Base-by-base conservation (phyloP, 2,329 filamentous ascomycete genomes). In the Pseudofabraea citricarpa region DNA sequence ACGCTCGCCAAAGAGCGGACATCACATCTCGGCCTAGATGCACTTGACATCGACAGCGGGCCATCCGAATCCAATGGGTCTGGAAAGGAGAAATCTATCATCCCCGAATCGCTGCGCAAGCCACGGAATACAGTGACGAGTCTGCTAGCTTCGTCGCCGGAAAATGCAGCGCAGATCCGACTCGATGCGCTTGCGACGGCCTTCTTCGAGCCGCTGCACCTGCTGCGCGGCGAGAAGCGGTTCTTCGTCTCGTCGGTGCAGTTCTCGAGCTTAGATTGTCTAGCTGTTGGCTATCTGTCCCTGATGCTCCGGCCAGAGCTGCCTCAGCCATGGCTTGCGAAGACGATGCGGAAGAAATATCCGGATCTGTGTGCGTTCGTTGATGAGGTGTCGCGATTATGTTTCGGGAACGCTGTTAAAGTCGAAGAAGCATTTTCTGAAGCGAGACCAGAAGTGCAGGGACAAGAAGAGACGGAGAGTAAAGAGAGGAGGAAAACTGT, bases 251-350 rank as follows among this genome's bases (percentile, higher is more conserved):
- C 67, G 9, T 64, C 66, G 7, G 60, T 67, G 1, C 56, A 67
- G n/a, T 72, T 78, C 0, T 79, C 79, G 2, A 79, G 75, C 43
- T 65, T 94, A 19, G 90, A 96, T 63, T 95, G 87, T 59, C 63
- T 96, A 36, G 83, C 81, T 0, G 79, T 88, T 56, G 93, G 83
- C 9, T 95, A 94, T 61, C 69, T 97, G 26, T 75, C 80, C 2
- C 67, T 96, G 39, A 85, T 93, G 70, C 69, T 85, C 1, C 71
- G 75, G 19, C 75, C 82, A 1, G 64, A 74, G 7, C 60, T 86
- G 18, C 78, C 81, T 13, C 75, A 81, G 43, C 63, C 74, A 15
- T 87, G 81, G 81, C 64, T 86, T 5, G 67, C 69, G 45, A 73
- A 79, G 40, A 72, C 73, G 1, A 70, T 87, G 57, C 61, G 66